phyloP scores from a whole-genome alignment of 2,329 filamentous ascomycete genomes.

The Raffaelea ambrosiae region DNA sequence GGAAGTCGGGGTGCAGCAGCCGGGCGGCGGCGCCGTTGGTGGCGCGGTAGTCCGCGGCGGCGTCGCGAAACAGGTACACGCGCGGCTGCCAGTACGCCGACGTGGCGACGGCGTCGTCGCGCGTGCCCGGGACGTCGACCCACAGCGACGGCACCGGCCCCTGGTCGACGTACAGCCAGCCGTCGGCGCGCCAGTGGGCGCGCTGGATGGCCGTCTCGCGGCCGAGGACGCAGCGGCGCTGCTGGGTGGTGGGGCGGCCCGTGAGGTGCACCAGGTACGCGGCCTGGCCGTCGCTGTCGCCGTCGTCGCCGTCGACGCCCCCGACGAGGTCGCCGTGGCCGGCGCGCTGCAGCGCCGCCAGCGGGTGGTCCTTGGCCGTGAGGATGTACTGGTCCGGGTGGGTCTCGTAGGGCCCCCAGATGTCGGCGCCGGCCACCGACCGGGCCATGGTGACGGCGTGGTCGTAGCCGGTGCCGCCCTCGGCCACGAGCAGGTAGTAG shows the following conservation, averaged over 20 bases:
- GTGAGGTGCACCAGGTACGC: constrained; percentile 46
- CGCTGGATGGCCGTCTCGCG: constrained; percentile 51
- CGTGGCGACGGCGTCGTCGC: constrained; percentile 28
- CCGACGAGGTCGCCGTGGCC: constrained; percentile 43
- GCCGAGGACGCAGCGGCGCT: constrained; percentile 43
- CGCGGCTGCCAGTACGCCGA: constrained; percentile 39
- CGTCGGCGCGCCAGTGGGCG: constrained; percentile 48
- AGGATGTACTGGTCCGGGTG: constrained; percentile 51
- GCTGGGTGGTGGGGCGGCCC: constrained; percentile 41
- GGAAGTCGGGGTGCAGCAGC: constrained; percentile 43
- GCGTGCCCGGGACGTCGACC: constrained; percentile 39
- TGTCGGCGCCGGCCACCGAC: constrained; percentile 23
- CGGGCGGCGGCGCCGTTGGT: constrained; percentile 27
- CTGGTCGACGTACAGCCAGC: constrained; percentile 54
- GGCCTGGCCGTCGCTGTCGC: constrained; percentile 5
- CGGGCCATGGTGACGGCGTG: constrained; percentile 53
- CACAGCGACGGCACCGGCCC: constrained; percentile 45
- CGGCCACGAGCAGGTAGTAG: constrained; percentile 53
- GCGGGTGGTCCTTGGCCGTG: constrained; percentile 40
- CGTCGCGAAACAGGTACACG: constrained; percentile 37
- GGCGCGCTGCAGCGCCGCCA: constrained; percentile 42
- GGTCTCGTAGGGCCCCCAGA: constrained; percentile 55
- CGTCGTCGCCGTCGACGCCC: constrained; percentile 36
- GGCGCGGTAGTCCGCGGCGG: constrained; percentile 33
- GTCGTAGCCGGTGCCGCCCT: constrained; percentile 51